A percentile compares a stretch with the other conserved stretches of the same genome.
phyloP scores from a whole-genome alignment of 441 rosid genomes.

The Gossypium armourianum region DNA sequence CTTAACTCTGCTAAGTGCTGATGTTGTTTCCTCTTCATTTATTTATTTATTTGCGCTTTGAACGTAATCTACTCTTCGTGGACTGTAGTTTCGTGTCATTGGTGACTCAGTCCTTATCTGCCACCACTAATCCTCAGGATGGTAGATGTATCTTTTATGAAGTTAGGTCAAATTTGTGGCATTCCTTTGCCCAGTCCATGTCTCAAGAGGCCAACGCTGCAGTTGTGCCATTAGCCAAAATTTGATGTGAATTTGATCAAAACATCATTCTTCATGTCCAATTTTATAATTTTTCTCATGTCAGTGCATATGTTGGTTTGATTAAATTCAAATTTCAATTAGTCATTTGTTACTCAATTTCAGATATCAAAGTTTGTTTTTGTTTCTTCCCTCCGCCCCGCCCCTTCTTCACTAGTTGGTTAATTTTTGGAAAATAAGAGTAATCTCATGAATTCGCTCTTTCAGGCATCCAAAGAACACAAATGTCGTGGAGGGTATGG shows the following conservation, averaged over 20 bases:
- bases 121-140: background rate
- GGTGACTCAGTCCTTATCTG: background rate
- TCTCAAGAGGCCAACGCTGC: background rate
- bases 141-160: background rate
- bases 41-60: background rate
- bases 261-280: background rate
- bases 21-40: background rate
- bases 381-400: background rate
- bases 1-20: background rate
- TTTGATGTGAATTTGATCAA: background rate
- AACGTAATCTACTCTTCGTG: constrained; percentile 7
- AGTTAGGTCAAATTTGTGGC: background rate
- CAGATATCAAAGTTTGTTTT: constrained; percentile 6
- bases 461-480: constrained; percentile 88
- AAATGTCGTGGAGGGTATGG: constrained; percentile 95
- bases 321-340: background rate
- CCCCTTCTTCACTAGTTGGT: constrained; percentile 5
- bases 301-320: background rate
- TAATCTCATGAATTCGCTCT: constrained; percentile 21
- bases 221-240: background rate
- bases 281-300: background rate
- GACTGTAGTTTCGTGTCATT: background rate
- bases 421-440: background rate
- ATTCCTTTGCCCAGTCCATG: background rate
- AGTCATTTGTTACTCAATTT: constrained; percentile 8